phyloP scores from a whole-genome alignment of 345 rosid species.

The Gossypium australe region DNA sequence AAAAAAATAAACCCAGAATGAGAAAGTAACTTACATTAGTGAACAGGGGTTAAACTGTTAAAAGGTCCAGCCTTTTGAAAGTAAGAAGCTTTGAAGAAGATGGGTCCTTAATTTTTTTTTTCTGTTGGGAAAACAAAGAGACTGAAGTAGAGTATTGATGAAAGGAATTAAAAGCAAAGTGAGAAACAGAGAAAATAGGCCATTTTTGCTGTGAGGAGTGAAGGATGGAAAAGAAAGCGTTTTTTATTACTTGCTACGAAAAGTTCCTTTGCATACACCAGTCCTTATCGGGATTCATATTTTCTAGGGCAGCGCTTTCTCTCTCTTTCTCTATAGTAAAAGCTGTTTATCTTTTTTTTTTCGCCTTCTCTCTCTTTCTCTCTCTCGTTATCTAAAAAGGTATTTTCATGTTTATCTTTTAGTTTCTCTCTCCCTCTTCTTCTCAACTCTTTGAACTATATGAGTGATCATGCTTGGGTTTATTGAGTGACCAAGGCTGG shows the following conservation, averaged over 20 bases:
- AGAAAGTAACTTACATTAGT: conserved; percentile 23
- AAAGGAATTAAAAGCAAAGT: conserved; percentile 16
- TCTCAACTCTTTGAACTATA: background rate
- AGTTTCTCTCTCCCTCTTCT: background rate
- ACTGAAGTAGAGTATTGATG: too few relatives aligned
- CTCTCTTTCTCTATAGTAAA: conserved; percentile 8
- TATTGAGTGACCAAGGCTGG: background rate
- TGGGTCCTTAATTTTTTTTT: background rate
- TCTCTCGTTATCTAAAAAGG: conserved; percentile 9
- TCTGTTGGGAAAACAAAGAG: background rate
- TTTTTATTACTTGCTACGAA: conserved; percentile 8
- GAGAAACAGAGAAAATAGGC: conserved; percentile 14
- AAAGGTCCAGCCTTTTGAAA: conserved; percentile 16
- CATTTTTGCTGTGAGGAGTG: background rate
- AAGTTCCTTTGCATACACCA: conserved; percentile 7
- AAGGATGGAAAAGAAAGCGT: background rate
- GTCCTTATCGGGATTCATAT: conserved; percentile 17
- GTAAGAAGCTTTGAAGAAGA: background rate
- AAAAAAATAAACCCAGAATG: background rate
- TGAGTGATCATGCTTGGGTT: conserved; percentile 13
- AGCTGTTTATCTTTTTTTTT: conserved; percentile 11
- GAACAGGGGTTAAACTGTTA: conserved; percentile 7
- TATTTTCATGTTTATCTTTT: conserved; percentile 5
- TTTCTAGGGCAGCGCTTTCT: conserved; percentile 21
- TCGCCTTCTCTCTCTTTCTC: background rate